phyloP scores from a whole-genome alignment of 1,284 basidiomycete species.

The Papiliotrema laurentii region DNA sequence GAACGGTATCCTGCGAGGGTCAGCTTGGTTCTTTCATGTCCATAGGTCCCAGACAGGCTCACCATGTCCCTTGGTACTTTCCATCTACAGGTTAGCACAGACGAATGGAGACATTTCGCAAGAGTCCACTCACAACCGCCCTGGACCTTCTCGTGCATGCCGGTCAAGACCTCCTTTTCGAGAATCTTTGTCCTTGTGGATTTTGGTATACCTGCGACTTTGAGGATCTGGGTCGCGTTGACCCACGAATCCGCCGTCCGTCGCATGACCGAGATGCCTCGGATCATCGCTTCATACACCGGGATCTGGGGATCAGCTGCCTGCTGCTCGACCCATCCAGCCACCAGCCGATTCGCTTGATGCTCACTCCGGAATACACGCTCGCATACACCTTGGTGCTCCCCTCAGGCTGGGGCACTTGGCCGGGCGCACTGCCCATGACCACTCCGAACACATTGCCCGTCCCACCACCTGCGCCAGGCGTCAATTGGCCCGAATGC shows the following conservation, averaged over 20 bases:
- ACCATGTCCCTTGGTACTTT: slow-evolving; percentile 99
- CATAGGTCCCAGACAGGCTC: slow-evolving; percentile 22
- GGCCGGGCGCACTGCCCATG: slow-evolving; percentile 40
- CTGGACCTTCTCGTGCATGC: slow-evolving; percentile 97
- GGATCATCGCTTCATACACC: slow-evolving; percentile 93
- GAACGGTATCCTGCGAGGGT: slow-evolving; percentile 71
- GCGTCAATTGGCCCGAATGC: not conserved
- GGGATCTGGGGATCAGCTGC: too few relatives aligned
- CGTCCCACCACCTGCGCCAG: slow-evolving; percentile 7
- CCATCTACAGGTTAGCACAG: slow-evolving; percentile 55
- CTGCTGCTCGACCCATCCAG: too few relatives aligned
- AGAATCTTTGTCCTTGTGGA: slow-evolving; percentile 93
- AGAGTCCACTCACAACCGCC: slow-evolving; percentile 63
- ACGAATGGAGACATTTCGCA: not conserved
- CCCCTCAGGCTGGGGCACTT: slow-evolving; percentile 25
- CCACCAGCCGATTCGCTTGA: not conserved
- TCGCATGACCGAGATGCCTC: slow-evolving; percentile 98
- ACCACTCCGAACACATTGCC: slow-evolving; percentile 39
- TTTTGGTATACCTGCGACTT: slow-evolving; percentile 97
- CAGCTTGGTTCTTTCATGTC: not conserved
- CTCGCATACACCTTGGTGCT: slow-evolving; percentile 43
- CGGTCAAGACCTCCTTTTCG: slow-evolving; percentile 93
- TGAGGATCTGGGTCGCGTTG: slow-evolving; percentile 98
- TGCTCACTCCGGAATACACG: slow-evolving; percentile 45
- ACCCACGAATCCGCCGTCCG: slow-evolving; percentile 81